Evolutionary conservation across 192 early-diverging fungal species (phyloP).

Genomic region (Anaeromyces robustus): DNA sequence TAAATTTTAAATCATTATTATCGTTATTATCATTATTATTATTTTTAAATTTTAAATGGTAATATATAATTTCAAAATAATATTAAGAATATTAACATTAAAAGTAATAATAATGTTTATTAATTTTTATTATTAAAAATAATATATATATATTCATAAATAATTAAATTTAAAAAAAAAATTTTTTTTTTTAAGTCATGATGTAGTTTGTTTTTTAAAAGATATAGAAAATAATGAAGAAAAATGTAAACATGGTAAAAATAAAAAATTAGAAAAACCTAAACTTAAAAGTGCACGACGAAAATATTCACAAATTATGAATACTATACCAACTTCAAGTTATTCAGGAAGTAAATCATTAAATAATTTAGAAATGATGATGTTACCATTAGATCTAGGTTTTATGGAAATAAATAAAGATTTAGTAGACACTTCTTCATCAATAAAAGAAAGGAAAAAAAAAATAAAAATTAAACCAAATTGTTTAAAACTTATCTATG

Average conservation of each 20-base stretch:
- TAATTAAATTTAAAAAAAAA: too few species aligned
- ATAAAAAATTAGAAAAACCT: not conserved
- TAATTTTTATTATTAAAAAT: too few species aligned
- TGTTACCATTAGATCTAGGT: not conserved
- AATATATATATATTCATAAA: too few species aligned
- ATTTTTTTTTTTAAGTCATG: not conserved
- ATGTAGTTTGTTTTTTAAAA: not conserved
- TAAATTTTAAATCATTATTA: conserved; percentile 1
- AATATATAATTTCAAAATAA: too few species aligned
- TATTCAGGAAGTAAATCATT: not conserved
- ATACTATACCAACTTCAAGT: not conserved
- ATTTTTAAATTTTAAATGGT: too few species aligned
- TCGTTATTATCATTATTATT: too few species aligned
- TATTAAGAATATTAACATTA: too few species aligned
- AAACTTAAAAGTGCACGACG: not conserved
- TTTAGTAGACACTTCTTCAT: not conserved
- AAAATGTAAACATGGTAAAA: not conserved
- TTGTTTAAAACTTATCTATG: conserved; percentile 15
- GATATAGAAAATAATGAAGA: not conserved
- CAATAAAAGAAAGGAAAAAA: not conserved
- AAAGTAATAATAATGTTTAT: too few species aligned
- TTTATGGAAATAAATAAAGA: not conserved
- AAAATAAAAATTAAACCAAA: conserved; percentile 13
- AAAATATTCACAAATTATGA: not conserved
- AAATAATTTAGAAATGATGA: not conserved